Conservation (phyloP, 768 basidiomycete genomes). For the Lyophyllum decastes region DNA sequence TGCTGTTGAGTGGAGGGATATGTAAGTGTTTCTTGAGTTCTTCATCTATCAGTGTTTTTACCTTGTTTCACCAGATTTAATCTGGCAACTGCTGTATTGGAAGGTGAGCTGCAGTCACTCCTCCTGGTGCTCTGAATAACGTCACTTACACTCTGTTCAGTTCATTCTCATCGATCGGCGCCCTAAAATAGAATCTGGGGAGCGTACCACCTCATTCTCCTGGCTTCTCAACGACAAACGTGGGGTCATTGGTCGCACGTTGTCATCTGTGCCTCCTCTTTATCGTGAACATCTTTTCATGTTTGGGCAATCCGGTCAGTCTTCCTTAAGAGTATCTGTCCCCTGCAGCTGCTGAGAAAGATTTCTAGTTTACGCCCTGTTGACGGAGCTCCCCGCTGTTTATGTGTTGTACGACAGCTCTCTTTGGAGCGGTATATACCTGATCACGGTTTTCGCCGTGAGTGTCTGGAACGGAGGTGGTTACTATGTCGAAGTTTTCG, state of each 20-base stretch:
- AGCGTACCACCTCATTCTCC: constrained; percentile 88
- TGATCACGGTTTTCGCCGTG: constrained; percentile 79
- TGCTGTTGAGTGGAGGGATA: constrained; percentile 79
- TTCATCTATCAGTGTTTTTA: not conserved
- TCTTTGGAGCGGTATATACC: constrained; percentile 74
- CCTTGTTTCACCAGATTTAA: constrained; percentile 58
- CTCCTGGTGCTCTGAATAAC: not conserved
- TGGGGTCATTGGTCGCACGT: constrained; percentile 72
- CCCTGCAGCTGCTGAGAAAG: not conserved
- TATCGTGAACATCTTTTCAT: constrained; percentile 79
- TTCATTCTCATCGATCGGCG: constrained; percentile 88
- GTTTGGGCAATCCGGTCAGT: constrained; percentile 77
- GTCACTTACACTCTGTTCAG: constrained; percentile 31
- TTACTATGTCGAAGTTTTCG: constrained; percentile 96
- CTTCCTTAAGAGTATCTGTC: constrained; percentile 1
- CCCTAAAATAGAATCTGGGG: constrained; percentile 88
- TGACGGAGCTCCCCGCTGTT: constrained; percentile 86
- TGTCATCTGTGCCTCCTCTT: constrained; percentile 59
- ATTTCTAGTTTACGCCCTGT: constrained; percentile 72
- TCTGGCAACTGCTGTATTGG: constrained; percentile 95
- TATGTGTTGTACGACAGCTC: constrained; percentile 82
- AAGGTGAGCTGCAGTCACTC: constrained; percentile 51
- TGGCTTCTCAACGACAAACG: constrained; percentile 88
- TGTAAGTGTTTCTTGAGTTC: constrained; percentile 56
- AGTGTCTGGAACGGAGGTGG: constrained; percentile 97